phyloP scores from a whole-genome alignment of 2,329 filamentous ascomycete genomes.

The Botrytis deweyae region DNA sequence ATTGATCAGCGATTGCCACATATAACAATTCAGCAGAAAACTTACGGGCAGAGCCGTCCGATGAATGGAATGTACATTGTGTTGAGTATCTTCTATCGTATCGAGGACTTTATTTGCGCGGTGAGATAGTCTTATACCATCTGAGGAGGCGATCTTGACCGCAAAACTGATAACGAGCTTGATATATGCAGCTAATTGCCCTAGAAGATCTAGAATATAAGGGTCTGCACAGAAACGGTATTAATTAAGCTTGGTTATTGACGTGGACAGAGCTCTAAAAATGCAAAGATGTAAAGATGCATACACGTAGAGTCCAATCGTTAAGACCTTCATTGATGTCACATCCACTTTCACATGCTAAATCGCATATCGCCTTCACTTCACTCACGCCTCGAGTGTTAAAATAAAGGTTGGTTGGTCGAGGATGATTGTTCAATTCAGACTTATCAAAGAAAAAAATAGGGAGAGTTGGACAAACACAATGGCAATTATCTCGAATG shows the following conservation, averaged over 20 bases:
- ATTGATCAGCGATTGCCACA: conserved; percentile 18
- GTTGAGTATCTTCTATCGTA: conserved; percentile 7
- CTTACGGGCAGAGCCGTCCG: conserved; percentile 44
- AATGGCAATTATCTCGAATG: background rate
- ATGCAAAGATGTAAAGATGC: background rate
- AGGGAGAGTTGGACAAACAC: background rate
- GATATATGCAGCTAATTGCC: background rate
- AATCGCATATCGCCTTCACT: background rate
- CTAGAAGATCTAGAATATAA: conserved; percentile 4
- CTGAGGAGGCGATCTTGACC: background rate
- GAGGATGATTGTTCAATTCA: background rate
- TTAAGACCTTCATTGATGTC: background rate
- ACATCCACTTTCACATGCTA: conserved; percentile 23
- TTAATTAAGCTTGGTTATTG: conserved; percentile 9
- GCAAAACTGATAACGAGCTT: conserved; percentile 13
- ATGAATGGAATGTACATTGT: conserved; percentile 44
- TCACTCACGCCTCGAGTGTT: background rate
- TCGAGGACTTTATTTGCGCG: conserved; percentile 14
- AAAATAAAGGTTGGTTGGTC: background rate
- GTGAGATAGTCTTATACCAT: conserved; percentile 14
- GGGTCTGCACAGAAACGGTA: background rate
- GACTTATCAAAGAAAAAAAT: background rate
- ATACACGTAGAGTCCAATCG: conserved; percentile 16
- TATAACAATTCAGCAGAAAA: background rate
- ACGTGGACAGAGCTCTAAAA: conserved; percentile 18